phyloP scores from a whole-genome alignment of 1,139 yeast genomes.

The Sugiyamaella neomexicana region DNA sequence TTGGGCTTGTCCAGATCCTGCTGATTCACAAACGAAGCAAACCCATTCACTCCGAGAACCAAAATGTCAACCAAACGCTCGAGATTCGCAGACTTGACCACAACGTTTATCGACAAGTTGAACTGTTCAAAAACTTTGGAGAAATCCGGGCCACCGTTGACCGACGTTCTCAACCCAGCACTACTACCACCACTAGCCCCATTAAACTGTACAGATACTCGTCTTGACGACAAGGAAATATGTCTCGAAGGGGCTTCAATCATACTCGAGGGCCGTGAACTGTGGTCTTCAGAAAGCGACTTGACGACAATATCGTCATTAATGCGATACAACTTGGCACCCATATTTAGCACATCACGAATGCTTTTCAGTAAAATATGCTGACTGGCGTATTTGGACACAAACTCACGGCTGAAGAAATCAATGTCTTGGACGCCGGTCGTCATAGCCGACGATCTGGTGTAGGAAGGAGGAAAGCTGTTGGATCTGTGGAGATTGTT shows the following conservation, averaged over 20 bases:
- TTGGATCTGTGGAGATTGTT: slow-evolving; percentile 37
- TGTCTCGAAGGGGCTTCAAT: slow-evolving; percentile 50
- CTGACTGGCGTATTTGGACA: slow-evolving; percentile 43
- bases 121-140: slow-evolving; percentile 13
- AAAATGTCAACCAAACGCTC: slow-evolving; percentile 62
- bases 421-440: slow-evolving; percentile 44
- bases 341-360: slow-evolving; percentile 61
- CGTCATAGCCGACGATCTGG: slow-evolving; percentile 33
- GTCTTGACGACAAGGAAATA: slow-evolving; percentile 40
- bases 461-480: slow-evolving; percentile 41
- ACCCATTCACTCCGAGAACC: slow-evolving; percentile 61
- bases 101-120: slow-evolving; percentile 43
- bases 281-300: slow-evolving; percentile 44
- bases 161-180: slow-evolving; percentile 20
- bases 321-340: slow-evolving; percentile 54
- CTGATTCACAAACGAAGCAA: slow-evolving; percentile 49
- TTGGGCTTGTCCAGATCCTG: slow-evolving; percentile 41
- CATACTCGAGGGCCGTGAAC: slow-evolving; percentile 50
- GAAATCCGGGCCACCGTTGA: slow-evolving; percentile 20
- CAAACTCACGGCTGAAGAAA: slow-evolving; percentile 39
- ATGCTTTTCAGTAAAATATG: slow-evolving; percentile 54
- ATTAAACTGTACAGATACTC: slow-evolving; percentile 36
- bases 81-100: slow-evolving; percentile 59
- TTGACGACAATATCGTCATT: slow-evolving; percentile 57
- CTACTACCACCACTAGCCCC: slow-evolving; percentile 6